Evolutionary conservation across 2,329 filamentous ascomycete species (phyloP).

Genomic region (Aureobasidium namibiae): DNA sequence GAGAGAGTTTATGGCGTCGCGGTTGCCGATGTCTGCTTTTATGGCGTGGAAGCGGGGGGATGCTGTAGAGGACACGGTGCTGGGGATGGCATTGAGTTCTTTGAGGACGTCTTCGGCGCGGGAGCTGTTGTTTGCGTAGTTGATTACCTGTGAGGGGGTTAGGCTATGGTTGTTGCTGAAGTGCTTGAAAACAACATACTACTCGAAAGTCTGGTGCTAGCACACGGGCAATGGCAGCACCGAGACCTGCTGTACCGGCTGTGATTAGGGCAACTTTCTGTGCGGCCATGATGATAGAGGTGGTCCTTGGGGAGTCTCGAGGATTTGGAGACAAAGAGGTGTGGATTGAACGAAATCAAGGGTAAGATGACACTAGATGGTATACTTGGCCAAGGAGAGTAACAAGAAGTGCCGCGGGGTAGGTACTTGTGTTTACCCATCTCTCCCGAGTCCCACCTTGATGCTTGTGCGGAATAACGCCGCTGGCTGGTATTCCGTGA

Average conservation of each 20-base stretch:
- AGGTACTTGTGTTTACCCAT: conserved; percentile 2
- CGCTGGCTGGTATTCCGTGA: not conserved
- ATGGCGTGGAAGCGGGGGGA: conserved; percentile 35
- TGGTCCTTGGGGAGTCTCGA: not conserved
- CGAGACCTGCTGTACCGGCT: conserved; percentile 40
- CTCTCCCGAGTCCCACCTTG: not conserved
- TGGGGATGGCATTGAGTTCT: conserved; percentile 30
- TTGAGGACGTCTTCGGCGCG: conserved; percentile 33
- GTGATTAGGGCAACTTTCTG: conserved; percentile 29
- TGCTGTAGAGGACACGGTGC: conserved; percentile 16
- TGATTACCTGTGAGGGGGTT: conserved; percentile 17
- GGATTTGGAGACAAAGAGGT: not conserved
- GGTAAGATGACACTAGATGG: not conserved
- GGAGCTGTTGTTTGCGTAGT: conserved; percentile 38
- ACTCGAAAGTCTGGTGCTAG: conserved; percentile 40
- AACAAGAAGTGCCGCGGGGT: conserved; percentile 4
- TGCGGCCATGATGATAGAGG: conserved; percentile 11
- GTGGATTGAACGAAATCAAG: not conserved
- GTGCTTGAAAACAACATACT: conserved; percentile 22
- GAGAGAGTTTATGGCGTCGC: conserved; percentile 34
- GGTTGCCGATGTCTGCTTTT: conserved; percentile 38
- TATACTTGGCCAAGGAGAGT: conserved; percentile 5
- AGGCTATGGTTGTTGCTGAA: not conserved
- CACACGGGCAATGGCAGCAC: conserved; percentile 39
- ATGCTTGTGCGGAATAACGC: not conserved